A percentile compares a stretch with the other conserved stretches of the same genome.
phyloP scores from a whole-genome alignment of 352 stramenopile species.

The Globisporangium orthogonon region DNA sequence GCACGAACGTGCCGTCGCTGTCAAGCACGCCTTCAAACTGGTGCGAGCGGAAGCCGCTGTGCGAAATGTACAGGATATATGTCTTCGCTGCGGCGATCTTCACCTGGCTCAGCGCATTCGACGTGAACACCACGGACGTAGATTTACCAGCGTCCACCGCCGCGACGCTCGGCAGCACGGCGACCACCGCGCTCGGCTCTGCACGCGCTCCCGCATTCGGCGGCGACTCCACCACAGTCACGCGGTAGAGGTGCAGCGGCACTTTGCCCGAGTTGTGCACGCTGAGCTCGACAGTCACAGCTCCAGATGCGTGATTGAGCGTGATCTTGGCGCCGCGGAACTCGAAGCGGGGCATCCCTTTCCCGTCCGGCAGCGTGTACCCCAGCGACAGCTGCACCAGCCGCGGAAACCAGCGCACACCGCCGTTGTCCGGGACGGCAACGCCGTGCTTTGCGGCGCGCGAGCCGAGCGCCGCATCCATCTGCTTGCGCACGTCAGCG shows the following conservation, averaged over 20 bases:
- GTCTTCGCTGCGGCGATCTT: conserved; percentile 19
- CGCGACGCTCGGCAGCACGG: conserved; percentile 24
- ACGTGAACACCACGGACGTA: conserved; percentile 21
- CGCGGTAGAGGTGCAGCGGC: conserved; percentile 38
- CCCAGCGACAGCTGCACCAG: conserved; percentile 23
- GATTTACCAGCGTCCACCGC: conserved; percentile 23
- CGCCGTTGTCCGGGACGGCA: neutral
- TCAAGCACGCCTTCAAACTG: conserved; percentile 38
- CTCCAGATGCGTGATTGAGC: conserved; percentile 17
- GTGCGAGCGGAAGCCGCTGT: conserved; percentile 51
- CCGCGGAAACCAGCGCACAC: conserved; percentile 22
- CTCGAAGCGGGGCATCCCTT: conserved; percentile 33
- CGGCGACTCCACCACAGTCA: conserved; percentile 18
- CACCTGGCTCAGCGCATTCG: conserved; percentile 15
- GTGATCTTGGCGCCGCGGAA: conserved; percentile 28
- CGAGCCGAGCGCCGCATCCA: conserved; percentile 8
- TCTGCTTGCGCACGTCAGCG: conserved; percentile 15
- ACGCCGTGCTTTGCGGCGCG: conserved; percentile 13
- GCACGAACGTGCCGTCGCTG: conserved; percentile 24
- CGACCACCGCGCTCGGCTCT: conserved; percentile 9
- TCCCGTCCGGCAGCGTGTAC: conserved; percentile 31
- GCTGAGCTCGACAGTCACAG: conserved; percentile 27
- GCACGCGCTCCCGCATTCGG: neutral
- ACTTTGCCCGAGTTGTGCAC: conserved; percentile 36
- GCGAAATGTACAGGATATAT: conserved; percentile 55